These are phyloP conservation scores for Dioscorea dumetorum DNA, from an alignment of 106 monocot species.

Conservation along the genomic window DNA sequence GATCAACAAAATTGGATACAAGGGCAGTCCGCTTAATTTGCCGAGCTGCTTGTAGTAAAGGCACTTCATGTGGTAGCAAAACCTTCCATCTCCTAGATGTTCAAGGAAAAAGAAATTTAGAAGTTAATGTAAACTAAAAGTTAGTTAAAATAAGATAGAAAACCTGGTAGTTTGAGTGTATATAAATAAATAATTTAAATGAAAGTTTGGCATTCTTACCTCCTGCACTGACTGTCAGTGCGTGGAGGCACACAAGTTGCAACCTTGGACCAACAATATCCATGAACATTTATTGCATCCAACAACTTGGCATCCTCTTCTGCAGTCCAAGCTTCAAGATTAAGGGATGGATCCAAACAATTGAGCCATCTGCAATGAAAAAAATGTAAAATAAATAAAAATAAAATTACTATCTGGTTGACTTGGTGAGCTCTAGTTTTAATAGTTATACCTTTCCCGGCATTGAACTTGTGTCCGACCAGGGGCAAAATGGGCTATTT, in stretches of 20 bases:
- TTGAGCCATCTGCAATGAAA: conserved; percentile 72
- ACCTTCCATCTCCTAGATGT: conserved; percentile 83
- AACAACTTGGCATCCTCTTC: conserved; percentile 85
- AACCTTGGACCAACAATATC: conserved; percentile 82
- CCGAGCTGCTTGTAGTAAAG: conserved; percentile 32
- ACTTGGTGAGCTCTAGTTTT: not conserved
- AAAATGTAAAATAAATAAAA: not conserved
- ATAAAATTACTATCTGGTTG: not conserved
- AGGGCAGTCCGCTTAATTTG: conserved; percentile 69
- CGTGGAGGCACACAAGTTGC: conserved; percentile 62
- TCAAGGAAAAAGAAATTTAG: not conserved
- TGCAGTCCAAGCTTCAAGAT: conserved; percentile 62
- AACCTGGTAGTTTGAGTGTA: not conserved
- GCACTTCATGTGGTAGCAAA: conserved; percentile 62
- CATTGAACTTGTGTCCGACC: conserved; percentile 87
- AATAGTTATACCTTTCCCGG: conserved; percentile 63
- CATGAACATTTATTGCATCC: conserved; percentile 51
- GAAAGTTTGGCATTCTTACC: conserved; percentile 28
- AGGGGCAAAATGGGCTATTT: conserved; percentile 66
- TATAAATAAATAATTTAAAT: no score
- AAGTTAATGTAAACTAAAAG: not conserved
- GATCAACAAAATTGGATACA: conserved; percentile 86
- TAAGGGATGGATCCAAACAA: conserved; percentile 82
- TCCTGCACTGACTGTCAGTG: conserved; percentile 86
- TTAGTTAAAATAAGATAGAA: not conserved